phyloP scores from a whole-genome alignment of 2,329 filamentous ascomycete species.

The Aspergillus hiratsukae region DNA sequence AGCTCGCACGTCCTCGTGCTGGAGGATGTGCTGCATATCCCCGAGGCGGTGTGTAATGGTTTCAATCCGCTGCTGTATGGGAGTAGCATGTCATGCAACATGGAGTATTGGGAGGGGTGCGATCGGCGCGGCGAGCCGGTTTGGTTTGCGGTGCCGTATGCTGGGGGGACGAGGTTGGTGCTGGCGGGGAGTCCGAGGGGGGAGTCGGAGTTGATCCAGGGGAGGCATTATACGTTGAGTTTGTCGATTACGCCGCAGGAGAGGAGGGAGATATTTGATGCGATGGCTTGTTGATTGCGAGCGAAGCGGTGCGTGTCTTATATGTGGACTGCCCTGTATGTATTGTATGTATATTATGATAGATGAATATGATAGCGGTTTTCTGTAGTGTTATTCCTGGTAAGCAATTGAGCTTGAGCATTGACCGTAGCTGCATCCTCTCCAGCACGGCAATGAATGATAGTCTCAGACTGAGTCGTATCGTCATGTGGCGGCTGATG shows the following conservation, averaged over 20 bases:
- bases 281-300: background rate
- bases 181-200: constrained; percentile 9
- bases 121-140: constrained; percentile 11
- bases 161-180: constrained; percentile 15
- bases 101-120: constrained; percentile 18
- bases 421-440: background rate
- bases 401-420: too few species aligned
- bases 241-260: constrained; percentile 20
- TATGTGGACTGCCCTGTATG: background rate
- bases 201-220: constrained; percentile 20
- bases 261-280: constrained; percentile 5
- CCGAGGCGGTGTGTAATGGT: constrained; percentile 31
- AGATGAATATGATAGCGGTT: background rate
- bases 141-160: constrained; percentile 18
- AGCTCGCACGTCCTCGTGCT: constrained; percentile 22
- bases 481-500: background rate
- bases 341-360: background rate
- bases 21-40: constrained; percentile 33
- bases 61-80: constrained; percentile 23
- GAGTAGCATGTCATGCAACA: constrained; percentile 20
- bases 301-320: too few species aligned
- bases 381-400: background rate
- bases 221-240: constrained; percentile 19
- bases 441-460: too few species aligned
- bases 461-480: background rate